Evolutionary conservation across 2,329 filamentous ascomycete genomes (phyloP).

Genomic region (Curvularia lunata): DNA sequence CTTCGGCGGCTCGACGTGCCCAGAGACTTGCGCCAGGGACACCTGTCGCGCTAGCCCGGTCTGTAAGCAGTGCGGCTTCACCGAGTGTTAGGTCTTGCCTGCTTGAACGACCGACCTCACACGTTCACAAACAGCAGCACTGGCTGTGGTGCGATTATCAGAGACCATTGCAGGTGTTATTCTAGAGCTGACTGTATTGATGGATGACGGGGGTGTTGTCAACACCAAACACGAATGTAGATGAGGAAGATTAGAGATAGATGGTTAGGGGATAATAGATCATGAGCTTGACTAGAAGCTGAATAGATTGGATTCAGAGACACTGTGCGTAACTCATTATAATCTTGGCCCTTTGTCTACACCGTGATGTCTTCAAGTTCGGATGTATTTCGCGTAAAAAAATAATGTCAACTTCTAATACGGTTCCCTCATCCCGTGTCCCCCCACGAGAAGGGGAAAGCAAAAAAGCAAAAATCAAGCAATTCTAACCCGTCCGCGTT

Average conservation of each 20-base stretch:
- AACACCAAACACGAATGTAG: neutral
- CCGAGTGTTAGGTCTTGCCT: neutral
- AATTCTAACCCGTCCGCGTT: too few species aligned
- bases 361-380: neutral
- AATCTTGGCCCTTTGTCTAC: neutral
- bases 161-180: neutral
- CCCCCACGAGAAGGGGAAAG: too few species aligned
- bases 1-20: neutral
- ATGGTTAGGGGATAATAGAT: neutral
- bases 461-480: too few species aligned
- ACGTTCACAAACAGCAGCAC: neutral
- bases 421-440: too few species aligned
- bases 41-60: neutral
- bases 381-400: neutral
- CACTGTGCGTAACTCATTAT: neutral
- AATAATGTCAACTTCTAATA: too few species aligned
- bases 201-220: neutral
- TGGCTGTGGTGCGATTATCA: neutral
- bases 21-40: neutral
- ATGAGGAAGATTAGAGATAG: neutral
- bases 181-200: neutral
- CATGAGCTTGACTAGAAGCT: neutral
- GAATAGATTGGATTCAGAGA: neutral
- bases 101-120: neutral
- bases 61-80: constrained; percentile 1